phyloP scores from a whole-genome alignment of 2,329 filamentous ascomycete species.

The Colletotrichum ledebouriae region DNA sequence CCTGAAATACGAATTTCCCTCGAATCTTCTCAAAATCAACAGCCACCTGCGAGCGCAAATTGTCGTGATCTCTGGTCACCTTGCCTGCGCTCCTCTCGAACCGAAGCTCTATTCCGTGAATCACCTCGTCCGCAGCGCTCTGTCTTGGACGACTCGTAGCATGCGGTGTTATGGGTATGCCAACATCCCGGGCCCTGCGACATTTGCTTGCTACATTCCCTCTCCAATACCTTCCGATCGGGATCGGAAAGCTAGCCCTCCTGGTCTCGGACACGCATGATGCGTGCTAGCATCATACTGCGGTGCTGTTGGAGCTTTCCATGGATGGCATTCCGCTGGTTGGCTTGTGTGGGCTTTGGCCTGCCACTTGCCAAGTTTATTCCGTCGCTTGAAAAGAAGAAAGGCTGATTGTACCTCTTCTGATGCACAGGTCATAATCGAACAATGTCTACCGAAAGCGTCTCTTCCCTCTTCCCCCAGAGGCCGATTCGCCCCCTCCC shows the following conservation, averaged over 20 bases:
- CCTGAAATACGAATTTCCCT: conserved; percentile 30
- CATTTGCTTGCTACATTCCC: conserved; percentile 48
- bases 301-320: conserved; percentile 13
- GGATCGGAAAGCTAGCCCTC: not conserved
- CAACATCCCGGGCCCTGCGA: conserved; percentile 45
- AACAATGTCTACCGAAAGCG: conserved; percentile 79
- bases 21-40: conserved; percentile 23
- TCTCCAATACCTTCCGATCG: conserved; percentile 17
- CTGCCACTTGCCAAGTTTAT: conserved; percentile 12
- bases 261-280: conserved; percentile 7
- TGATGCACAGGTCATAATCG: conserved; percentile 57
- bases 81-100: not conserved
- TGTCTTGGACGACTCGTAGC: conserved; percentile 41
- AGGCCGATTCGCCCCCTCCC: conserved; percentile 94
- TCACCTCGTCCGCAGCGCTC: conserved; percentile 18
- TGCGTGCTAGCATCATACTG: not conserved
- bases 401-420: conserved; percentile 38
- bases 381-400: conserved; percentile 19
- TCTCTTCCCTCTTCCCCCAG: conserved; percentile 86
- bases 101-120: conserved; percentile 28
- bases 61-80: not conserved
- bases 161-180: conserved; percentile 61
- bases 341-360: not conserved
- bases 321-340: too few species aligned
- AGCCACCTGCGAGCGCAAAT: conserved; percentile 11